Evolutionary conservation across 2,329 filamentous ascomycete genomes (phyloP), one percentile per base, ranked within the genome.

Genomic region (Fusarium illudens): DNA sequence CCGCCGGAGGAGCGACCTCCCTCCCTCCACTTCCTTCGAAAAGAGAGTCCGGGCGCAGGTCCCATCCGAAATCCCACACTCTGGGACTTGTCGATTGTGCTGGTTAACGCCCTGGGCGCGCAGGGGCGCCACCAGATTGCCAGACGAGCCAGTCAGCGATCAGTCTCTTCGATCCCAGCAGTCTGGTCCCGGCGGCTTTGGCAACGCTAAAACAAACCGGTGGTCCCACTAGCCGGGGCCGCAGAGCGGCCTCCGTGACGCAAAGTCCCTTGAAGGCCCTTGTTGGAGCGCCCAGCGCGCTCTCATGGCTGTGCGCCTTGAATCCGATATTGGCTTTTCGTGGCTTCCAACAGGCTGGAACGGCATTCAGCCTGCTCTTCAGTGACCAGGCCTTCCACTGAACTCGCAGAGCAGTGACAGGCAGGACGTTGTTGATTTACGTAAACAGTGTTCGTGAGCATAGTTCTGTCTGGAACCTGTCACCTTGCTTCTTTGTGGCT

Each of bases 131-230:
- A 51, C 67, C 54, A 61, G 62, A 58, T 44, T 64, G 39, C 33
- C 52, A 58, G 59, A 60, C 61, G 60, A 58, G 49, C 72, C 72
- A 74, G 65, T 74, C 60, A 73, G 64, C 36, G 61, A 17, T 54
- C 58, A 57, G 58, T 54, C 33, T 65, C 29, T 48, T 37, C 58
- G 60, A 65, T 66, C 69, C 75, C 75, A 72, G 72, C 71, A 75
- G 76, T 78, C 69, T 78, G 75, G 76, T 76, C 75, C 71, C 69
- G 75, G 76, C 75, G 75, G 72, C 70, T 74, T 71, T 71, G 55
- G 58, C 44, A 49, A 75, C 64, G 67, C 72, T 75, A 74, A 74
- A 76, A 70, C 66, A 56, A 66, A 70, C 58, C 62, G 65, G 64
- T 67, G 60, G 69, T 63, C 59, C 74, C 74, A 73, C 74, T 62